Base-by-base conservation (phyloP, 1,284 basidiomycete species). In the Porodaedalea pini region DNA sequence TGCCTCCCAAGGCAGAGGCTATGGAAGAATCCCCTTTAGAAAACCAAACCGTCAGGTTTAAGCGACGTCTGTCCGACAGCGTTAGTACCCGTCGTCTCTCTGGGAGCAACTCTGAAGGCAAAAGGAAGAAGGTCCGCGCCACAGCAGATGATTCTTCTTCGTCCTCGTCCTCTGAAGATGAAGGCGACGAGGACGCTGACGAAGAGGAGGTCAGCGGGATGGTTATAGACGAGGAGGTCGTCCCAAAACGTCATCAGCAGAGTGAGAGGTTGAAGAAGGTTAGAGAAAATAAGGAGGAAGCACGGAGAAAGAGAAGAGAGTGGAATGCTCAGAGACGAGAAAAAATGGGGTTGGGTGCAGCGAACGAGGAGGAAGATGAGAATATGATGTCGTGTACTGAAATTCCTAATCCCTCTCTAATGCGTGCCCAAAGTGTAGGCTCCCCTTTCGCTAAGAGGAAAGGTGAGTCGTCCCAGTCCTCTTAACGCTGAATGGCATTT, bases 131-230 rank as follows among this genome's bases (percentile, higher is more conserved):
- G 48, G 27, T 27, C 5, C 57, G 52, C 17, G 11, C 39, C 1
- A 36, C 4, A 10, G 19, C 39, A 8, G 17, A 17, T 3, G 37
- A 25, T 2, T 48, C 19, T n/a, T 39, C 43, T n/a, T 29, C 50
- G 23, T 52, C 56, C 31, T 25, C 25, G 11, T 45, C 41, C 7
- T 53, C 32, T 2, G 70, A 71, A 15, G 75, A 76, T 15, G 70
- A 71, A n/a, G 75, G 75, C n/a, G 78, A 79, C 13, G 78, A 78
- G 49, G 43, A 54, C 5, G 57, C 51, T 17, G 57, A 59, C 10
- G 78, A 73, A 39, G 67, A 68, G 15, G 82, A 83, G 61, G 77
- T 82, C 2, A 75, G 77, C 57, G 72, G 75, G 41, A 86, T 88
- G 78, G 65, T 82, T 3, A 67, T 81, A 15, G 82, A 86, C 56